Conservation (phyloP, 2,329 filamentous ascomycete genomes). For the Botrytis cinerea region DNA sequence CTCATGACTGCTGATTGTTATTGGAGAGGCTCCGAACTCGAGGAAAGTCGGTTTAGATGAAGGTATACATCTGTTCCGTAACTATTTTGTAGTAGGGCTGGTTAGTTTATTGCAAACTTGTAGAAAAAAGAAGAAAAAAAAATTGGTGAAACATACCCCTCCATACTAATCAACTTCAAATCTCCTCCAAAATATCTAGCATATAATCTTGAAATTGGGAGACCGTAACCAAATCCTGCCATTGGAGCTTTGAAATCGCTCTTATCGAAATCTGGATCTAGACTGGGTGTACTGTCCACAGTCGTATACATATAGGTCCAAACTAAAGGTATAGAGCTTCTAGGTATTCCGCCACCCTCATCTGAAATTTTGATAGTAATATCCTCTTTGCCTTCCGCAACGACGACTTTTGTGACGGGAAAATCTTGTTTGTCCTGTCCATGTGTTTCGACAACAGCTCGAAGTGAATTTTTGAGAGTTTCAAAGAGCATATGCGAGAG, state of each 20-base stretch:
- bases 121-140: constrained; percentile 23
- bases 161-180: constrained; percentile 97
- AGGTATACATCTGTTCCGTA: constrained; percentile 99
- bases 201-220: constrained; percentile 92
- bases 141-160: constrained; percentile 68
- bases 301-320: constrained; percentile 99
- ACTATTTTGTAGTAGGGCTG: constrained; percentile 48
- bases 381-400: constrained; percentile 96
- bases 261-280: constrained; percentile 98
- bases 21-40: constrained; percentile 94
- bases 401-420: constrained; percentile 94
- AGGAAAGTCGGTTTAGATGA: constrained; percentile 92
- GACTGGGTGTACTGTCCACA: constrained; percentile 88
- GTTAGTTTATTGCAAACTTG: constrained; percentile 29
- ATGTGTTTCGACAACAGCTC: constrained; percentile 93
- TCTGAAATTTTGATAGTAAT: constrained; percentile 99
- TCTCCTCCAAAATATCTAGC: constrained; percentile 97
- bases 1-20: constrained; percentile 83
- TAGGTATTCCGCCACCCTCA: constrained; percentile 92
- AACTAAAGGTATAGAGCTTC: constrained; percentile 92
- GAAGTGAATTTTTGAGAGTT: constrained; percentile 96
- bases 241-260: constrained; percentile 99
- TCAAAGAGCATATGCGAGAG: constrained; percentile 99
- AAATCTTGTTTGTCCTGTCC: constrained; percentile 95
- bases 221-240: constrained; percentile 97